Evolutionary conservation across 140 eudicot species (phyloP).

Genomic region (Stevia rebaudiana): DNA sequence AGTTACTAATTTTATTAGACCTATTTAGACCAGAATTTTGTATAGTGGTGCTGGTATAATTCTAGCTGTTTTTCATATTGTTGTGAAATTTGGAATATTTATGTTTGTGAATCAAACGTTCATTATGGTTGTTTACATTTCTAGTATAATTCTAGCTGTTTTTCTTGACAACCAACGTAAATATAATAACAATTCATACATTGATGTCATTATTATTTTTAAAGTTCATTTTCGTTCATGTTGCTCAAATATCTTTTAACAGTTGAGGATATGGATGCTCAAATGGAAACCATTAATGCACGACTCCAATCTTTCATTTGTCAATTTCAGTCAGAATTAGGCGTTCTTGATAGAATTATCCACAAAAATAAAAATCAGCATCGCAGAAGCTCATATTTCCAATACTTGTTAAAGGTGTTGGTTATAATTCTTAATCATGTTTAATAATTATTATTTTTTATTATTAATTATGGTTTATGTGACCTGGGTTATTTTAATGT

Average conservation of each 20-base stretch:
- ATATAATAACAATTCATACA: not conserved
- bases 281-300: constrained; percentile 51
- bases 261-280: constrained; percentile 43
- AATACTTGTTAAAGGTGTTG: constrained; percentile 66
- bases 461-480: constrained; percentile 1
- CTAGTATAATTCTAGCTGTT: not conserved
- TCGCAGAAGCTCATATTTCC: constrained; percentile 72
- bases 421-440: not conserved
- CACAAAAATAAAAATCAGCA: constrained; percentile 92
- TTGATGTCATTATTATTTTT: not conserved
- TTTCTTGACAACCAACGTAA: not conserved
- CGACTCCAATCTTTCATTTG: constrained; percentile 56
- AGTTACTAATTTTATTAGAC: not conserved
- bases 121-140: not conserved
- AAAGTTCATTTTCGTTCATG: not conserved
- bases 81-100: not conserved
- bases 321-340: constrained; percentile 62
- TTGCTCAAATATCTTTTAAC: constrained; percentile 6
- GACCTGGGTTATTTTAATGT: constrained; percentile 1
- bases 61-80: not conserved
- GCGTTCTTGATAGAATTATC: constrained; percentile 72
- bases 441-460: no score
- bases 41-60: not conserved
- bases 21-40: not conserved
- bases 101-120: not conserved